These are phyloP conservation scores for Hemisphaericaspora xylofermentans DNA, from an alignment of 1,139 yeast genomes.

Conservation along the genomic window DNA sequence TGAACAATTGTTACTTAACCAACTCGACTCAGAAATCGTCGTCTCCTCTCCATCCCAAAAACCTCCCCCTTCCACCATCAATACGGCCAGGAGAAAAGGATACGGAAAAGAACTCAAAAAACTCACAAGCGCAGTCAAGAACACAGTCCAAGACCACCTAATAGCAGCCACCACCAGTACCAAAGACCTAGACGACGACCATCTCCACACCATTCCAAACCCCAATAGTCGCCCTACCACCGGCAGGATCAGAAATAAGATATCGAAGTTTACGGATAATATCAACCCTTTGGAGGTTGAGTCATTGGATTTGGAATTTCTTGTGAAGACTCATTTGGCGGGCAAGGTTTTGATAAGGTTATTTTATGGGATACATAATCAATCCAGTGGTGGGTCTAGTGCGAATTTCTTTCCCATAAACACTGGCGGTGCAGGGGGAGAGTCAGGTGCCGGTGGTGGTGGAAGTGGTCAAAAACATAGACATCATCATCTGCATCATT, in stretches of 20 bases:
- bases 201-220: slow-evolving; percentile 11
- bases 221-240: slow-evolving; percentile 18
- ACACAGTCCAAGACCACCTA: slow-evolving; percentile 67
- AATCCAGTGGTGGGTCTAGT: background rate
- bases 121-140: slow-evolving; percentile 65
- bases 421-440: background rate
- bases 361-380: slow-evolving; percentile 29
- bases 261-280: slow-evolving; percentile 39
- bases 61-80: too few relatives aligned
- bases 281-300: slow-evolving; percentile 44
- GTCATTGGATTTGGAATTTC: slow-evolving; percentile 39
- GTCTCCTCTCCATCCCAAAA: slow-evolving; percentile 1
- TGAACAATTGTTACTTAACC: slow-evolving; percentile 1
- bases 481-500: slow-evolving; percentile 13
- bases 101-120: slow-evolving; percentile 57
- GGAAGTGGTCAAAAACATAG: slow-evolving; percentile 2
- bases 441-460: slow-evolving; percentile 7
- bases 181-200: slow-evolving; percentile 25
- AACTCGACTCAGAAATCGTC: background rate
- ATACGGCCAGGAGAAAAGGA: slow-evolving; percentile 21
- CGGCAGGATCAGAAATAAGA: slow-evolving; percentile 33
- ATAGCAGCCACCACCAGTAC: slow-evolving; percentile 31
- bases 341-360: slow-evolving; percentile 39
- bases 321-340: slow-evolving; percentile 31
- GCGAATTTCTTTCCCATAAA: slow-evolving; percentile 1